Evolutionary conservation across 192 early-diverging fungal species (phyloP).

Genomic region (Umbelopsis sp.): DNA sequence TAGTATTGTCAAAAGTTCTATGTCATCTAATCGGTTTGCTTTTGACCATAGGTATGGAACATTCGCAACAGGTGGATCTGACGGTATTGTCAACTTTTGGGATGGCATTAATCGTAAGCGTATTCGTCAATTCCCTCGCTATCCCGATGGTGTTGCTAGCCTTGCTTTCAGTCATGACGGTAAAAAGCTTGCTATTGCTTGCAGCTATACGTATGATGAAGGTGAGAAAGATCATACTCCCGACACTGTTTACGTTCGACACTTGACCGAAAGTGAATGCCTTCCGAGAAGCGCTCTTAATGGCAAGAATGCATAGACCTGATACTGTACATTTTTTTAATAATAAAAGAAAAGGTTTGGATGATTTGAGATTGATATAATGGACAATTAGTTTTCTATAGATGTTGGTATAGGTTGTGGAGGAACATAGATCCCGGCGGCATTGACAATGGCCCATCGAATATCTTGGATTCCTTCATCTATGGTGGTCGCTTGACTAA

Average conservation of each 20-base stretch:
- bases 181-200: slow-evolving; percentile 77
- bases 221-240: slow-evolving; percentile 86
- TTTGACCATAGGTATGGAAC: slow-evolving; percentile 69
- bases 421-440: background rate
- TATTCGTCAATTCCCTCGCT: slow-evolving; percentile 77
- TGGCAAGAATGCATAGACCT: slow-evolving; percentile 10
- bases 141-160: slow-evolving; percentile 79
- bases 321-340: background rate
- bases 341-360: too few relatives aligned
- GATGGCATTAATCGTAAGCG: slow-evolving; percentile 91
- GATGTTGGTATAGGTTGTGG: background rate
- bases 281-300: slow-evolving; percentile 13
- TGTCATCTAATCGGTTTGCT: too few relatives aligned
- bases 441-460: slow-evolving; percentile 14
- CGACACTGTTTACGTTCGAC: slow-evolving; percentile 77
- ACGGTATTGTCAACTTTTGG: slow-evolving; percentile 92
- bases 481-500: background rate
- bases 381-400: background rate
- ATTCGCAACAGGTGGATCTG: slow-evolving; percentile 95
- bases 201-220: slow-evolving; percentile 94
- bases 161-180: slow-evolving; percentile 86
- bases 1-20: too few relatives aligned
- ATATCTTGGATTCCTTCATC: slow-evolving; percentile 14
- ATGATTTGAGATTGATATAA: too few relatives aligned
- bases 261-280: slow-evolving; percentile 67